Conservation (phyloP, 2,329 filamentous ascomycete species). For the Verticillium isaacii region DNA sequence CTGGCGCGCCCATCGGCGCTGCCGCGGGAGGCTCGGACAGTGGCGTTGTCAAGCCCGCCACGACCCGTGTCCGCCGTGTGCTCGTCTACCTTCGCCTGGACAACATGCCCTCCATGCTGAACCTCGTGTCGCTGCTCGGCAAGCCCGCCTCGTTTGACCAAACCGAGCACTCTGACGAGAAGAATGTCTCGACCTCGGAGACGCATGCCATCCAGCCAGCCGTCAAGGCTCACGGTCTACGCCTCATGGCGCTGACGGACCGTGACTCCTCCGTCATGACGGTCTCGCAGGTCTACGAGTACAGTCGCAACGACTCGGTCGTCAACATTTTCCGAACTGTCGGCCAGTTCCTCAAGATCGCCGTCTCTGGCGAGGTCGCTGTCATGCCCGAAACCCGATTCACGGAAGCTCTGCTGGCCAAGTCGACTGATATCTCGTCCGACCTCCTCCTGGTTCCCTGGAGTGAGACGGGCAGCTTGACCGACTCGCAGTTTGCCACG, state of each 20-base stretch:
- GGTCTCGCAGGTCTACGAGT: conserved; percentile 75
- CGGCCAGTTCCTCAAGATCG: conserved; percentile 76
- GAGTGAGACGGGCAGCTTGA: conserved; percentile 75
- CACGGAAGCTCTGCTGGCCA: conserved; percentile 68
- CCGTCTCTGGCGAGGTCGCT: conserved; percentile 75
- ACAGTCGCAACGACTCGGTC: conserved; percentile 70
- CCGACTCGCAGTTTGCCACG: conserved; percentile 46
- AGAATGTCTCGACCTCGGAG: background rate
- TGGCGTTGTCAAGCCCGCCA: conserved; percentile 8
- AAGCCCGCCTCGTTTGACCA: conserved; percentile 19
- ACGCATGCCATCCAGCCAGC: conserved; percentile 24
- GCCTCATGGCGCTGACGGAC: conserved; percentile 81
- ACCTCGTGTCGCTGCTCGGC: conserved; percentile 69
- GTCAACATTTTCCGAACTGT: conserved; percentile 90
- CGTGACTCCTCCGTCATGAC: conserved; percentile 95
- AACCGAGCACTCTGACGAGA: background rate
- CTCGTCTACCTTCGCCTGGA: conserved; percentile 82
- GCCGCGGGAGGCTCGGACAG: conserved; percentile 24
- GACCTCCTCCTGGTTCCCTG: conserved; percentile 83
- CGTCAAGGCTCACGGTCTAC: conserved; percentile 76
- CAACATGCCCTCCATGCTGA: conserved; percentile 76
- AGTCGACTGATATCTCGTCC: conserved; percentile 63
- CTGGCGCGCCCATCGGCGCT: background rate
- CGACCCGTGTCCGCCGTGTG: conserved; percentile 51
- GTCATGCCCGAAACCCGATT: conserved; percentile 75